A percentile compares a stretch with the other conserved stretches of the same genome.
Conservation (phyloP, 1,139 yeast species). For the Scheffersomyces parashehatae region DNA sequence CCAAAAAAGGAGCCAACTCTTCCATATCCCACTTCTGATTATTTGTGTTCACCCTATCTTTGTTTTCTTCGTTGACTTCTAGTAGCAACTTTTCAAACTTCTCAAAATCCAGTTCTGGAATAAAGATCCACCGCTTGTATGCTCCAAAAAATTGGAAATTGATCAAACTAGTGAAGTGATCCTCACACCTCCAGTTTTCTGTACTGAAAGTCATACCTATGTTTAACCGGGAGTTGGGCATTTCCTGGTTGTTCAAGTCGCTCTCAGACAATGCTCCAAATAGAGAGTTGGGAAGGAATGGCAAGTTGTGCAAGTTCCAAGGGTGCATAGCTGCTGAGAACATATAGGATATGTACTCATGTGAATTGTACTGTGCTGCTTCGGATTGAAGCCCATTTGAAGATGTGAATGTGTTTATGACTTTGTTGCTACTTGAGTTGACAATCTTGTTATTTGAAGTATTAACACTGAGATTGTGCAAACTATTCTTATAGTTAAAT, state of each 20-base stretch:
- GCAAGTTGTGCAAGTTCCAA: slow-evolving; percentile 74
- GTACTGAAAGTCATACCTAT: slow-evolving; percentile 70
- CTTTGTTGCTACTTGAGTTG: slow-evolving; percentile 10
- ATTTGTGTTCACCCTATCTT: slow-evolving; percentile 24
- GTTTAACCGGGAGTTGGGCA: slow-evolving; percentile 31
- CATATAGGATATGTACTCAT: slow-evolving; percentile 20
- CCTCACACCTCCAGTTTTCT: slow-evolving; percentile 75
- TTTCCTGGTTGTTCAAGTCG: slow-evolving; percentile 44
- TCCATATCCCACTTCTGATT: slow-evolving; percentile 22
- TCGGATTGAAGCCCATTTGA: slow-evolving; percentile 9
- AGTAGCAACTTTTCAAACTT: slow-evolving; percentile 54
- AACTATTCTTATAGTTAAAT: slow-evolving; percentile 20
- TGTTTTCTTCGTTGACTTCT: slow-evolving; percentile 16
- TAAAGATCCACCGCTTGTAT: slow-evolving; percentile 74
- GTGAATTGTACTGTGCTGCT: slow-evolving; percentile 22
- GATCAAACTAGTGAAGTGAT: slow-evolving; percentile 66
- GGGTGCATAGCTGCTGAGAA: slow-evolving; percentile 40
- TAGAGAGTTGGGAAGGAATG: slow-evolving; percentile 57
- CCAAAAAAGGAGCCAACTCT: slow-evolving; percentile 17
- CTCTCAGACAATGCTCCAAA: slow-evolving; percentile 35
- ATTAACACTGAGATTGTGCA: slow-evolving; percentile 15
- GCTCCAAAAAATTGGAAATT: slow-evolving; percentile 75
- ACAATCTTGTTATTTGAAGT: slow-evolving; percentile 11
- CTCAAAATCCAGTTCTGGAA: slow-evolving; percentile 67
- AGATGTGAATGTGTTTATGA: slow-evolving; percentile 3